phyloP scores from a whole-genome alignment of 2,329 filamentous ascomycete genomes.

The Beauveria australis region DNA sequence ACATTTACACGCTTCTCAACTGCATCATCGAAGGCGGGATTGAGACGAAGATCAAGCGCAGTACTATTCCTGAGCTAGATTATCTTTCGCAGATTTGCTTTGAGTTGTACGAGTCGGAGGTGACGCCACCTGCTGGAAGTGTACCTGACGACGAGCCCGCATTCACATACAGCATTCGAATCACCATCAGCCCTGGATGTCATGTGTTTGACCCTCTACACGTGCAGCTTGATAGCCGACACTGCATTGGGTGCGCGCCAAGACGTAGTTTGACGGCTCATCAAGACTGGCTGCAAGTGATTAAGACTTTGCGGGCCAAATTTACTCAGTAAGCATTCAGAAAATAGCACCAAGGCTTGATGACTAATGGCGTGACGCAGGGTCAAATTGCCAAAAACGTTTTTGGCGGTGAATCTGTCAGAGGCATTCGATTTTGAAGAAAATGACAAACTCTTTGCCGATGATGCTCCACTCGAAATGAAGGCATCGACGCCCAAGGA shows the following conservation, averaged over 20 bases:
- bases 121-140: conserved; percentile 42
- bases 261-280: conserved; percentile 83
- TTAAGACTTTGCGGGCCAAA: conserved; percentile 87
- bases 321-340: conserved; percentile 71
- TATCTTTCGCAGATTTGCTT: conserved; percentile 98
- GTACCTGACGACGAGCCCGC: conserved; percentile 49
- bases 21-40: conserved; percentile 96
- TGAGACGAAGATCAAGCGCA: conserved; percentile 91
- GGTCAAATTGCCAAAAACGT: conserved; percentile 59
- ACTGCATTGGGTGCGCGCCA: conserved; percentile 93
- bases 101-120: conserved; percentile 92
- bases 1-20: conserved; percentile 96
- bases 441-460: conserved; percentile 41
- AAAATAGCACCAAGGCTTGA: neutral
- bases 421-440: conserved; percentile 54
- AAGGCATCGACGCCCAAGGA: conserved; percentile 28
- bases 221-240: conserved; percentile 90
- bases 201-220: conserved; percentile 95
- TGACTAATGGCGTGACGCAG: conserved; percentile 25
- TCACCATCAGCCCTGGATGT: conserved; percentile 90
- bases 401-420: conserved; percentile 56
- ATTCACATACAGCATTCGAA: conserved; percentile 92
- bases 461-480: conserved; percentile 41
- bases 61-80: conserved; percentile 92
- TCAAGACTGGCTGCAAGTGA: conserved; percentile 92